Evolutionary conservation across 768 basidiomycete genomes (phyloP).

Genomic region (Tulasnella sp.): DNA sequence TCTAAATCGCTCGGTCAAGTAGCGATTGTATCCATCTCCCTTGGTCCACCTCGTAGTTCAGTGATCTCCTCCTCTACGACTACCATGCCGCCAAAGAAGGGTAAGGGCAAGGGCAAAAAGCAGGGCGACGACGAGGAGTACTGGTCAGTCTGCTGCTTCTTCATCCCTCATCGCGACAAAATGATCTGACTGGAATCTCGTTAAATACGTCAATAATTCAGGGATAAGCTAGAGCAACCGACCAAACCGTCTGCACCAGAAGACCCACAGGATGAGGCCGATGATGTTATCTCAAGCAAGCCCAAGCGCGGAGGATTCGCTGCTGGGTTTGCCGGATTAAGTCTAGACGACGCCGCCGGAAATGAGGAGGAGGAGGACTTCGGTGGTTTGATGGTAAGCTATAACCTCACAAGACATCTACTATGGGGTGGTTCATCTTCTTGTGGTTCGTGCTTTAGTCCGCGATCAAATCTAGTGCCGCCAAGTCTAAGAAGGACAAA

Average conservation of each 20-base stretch:
- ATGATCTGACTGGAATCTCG: conserved; percentile 18
- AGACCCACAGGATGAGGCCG: conserved; percentile 2
- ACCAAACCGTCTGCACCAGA: conserved; percentile 31
- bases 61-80: background rate
- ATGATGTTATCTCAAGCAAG: conserved; percentile 11
- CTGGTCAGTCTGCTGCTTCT: conserved; percentile 31
- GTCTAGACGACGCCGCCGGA: conserved; percentile 19
- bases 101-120: conserved; percentile 76
- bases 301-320: conserved; percentile 5
- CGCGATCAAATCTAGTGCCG: conserved; percentile 43
- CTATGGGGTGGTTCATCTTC: background rate
- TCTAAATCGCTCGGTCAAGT: no score
- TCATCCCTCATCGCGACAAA: conserved; percentile 18
- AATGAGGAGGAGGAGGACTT: conserved; percentile 48
- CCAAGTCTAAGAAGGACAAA: conserved; percentile 38
- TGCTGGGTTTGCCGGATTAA: conserved; percentile 5
- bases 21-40: no score
- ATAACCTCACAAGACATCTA: background rate
- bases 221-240: conserved; percentile 54
- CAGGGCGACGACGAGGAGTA: conserved; percentile 73
- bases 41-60: background rate
- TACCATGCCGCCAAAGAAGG: conserved; percentile 46
- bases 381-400: conserved; percentile 62
- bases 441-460: conserved; percentile 35
- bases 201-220: conserved; percentile 21